These are phyloP conservation scores for Allium fistulosum DNA, from an alignment of 106 monocot species.

Conservation along the genomic window DNA sequence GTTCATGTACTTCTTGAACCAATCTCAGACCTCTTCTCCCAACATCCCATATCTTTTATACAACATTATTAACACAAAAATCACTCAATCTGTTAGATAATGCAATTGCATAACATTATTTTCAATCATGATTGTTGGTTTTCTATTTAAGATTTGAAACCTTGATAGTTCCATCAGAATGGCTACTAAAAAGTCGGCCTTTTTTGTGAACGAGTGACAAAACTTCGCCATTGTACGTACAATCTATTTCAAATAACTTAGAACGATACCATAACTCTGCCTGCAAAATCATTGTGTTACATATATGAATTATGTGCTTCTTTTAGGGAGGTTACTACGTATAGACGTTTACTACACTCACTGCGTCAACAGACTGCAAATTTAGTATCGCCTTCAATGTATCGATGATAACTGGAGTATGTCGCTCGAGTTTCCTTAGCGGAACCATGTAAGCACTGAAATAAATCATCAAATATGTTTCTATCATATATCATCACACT, in stretches of 20 bases:
- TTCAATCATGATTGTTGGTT: background rate
- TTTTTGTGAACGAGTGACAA: conserved; percentile 25
- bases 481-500: too few relatives aligned
- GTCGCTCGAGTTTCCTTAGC: conserved; percentile 39
- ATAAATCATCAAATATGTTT: too few relatives aligned
- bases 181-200: conserved; percentile 42
- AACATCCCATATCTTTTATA: conserved; percentile 35
- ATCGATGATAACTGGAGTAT: conserved; percentile 26
- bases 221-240: conserved; percentile 28
- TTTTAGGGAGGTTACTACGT: too few relatives aligned
- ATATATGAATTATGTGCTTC: too few relatives aligned
- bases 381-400: conserved; percentile 37
- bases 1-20: conserved; percentile 37
- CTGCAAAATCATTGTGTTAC: conserved; percentile 18
- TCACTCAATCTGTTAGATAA: background rate
- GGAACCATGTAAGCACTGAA: too few relatives aligned
- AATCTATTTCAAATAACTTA: conserved; percentile 32
- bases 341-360: conserved; percentile 9
- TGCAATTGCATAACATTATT: background rate
- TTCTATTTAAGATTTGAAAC: conserved; percentile 4
- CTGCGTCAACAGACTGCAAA: conserved; percentile 30
- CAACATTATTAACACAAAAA: background rate
- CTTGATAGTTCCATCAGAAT: conserved; percentile 58
- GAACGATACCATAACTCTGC: conserved; percentile 39
- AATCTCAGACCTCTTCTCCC: conserved; percentile 28